Base-by-base conservation (phyloP, 192 early-diverging fungal genomes). In the Radiomyces spectabilis region DNA sequence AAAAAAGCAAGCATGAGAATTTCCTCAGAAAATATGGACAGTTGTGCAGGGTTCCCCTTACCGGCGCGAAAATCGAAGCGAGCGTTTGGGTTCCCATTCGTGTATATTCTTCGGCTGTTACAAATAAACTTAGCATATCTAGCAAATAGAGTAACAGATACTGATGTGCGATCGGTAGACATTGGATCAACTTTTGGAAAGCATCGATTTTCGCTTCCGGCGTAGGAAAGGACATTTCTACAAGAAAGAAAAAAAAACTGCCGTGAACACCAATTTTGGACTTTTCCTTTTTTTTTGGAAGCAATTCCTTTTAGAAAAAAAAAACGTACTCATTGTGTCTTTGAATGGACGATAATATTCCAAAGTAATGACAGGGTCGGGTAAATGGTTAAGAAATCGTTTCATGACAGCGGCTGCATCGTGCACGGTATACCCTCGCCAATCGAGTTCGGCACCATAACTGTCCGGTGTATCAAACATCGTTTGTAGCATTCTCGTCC, bases 361-460 rank as follows among this genome's bases (percentile, higher is more conserved):
- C 26, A 74, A 61, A 7, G 84, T 71, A 34, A 88, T 86, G 31
- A 88, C 83, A 15, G 83, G 79, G 37, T 82, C 80, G 2, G 86
- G 86, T 7, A 88, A 64, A 58, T 78, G 67, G 32, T 80, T 85
- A 53, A 88, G 59, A 59, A 85, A 88, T 43, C 84, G 71, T 5
- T 83, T 78, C 47, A 86, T 66, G 35, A 89, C 69, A 24, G 81
- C 85, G 12, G 86, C 85, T 6, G 82, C 81, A 55, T 88, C 86
- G 57, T 88, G 86, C 15, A 86, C 75, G 3, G 81, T 83, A 64
- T 80, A 88, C 9, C 76, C 75, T 26, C 59, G 41, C 82, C 82
- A 86, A 37, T 79, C 77, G 16, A 78, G 40, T 53, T 72, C 61
- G 12, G 79, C 71, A 1, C 86, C 86, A 52, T 85, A 88, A 7